Conservation (phyloP, 345 rosid species). For the Geranium rotundifolium region DNA sequence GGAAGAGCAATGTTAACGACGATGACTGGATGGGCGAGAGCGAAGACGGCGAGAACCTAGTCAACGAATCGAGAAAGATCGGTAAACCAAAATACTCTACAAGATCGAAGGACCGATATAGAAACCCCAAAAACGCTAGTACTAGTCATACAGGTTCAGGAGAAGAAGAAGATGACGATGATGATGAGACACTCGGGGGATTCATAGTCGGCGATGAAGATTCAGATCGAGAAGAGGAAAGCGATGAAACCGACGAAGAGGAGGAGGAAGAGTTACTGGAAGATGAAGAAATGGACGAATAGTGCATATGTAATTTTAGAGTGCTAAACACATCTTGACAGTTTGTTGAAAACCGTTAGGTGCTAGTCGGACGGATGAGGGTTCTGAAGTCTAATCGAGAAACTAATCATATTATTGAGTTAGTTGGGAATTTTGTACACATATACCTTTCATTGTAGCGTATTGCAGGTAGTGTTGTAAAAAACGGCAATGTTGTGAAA, state of each 20-base stretch:
- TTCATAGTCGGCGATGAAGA: constrained; percentile 55
- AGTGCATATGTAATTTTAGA: not conserved
- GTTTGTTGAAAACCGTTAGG: too few relatives aligned
- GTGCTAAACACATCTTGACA: not conserved
- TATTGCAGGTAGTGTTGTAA: too few relatives aligned
- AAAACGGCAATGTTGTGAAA: too few relatives aligned
- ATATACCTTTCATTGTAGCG: too few relatives aligned
- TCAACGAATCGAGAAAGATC: constrained; percentile 19
- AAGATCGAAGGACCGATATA: constrained; percentile 35
- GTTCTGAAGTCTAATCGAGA: too few relatives aligned
- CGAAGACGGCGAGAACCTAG: constrained; percentile 38
- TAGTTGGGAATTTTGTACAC: too few relatives aligned
- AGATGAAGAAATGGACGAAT: constrained; percentile 7
- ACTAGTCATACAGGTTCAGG: constrained; percentile 12
- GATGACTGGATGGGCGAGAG: constrained; percentile 58
- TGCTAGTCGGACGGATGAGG: too few relatives aligned
- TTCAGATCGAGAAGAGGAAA: constrained; percentile 19
- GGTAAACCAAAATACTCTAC: constrained; percentile 19
- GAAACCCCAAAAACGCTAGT: constrained; percentile 8
- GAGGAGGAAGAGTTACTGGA: constrained; percentile 21
- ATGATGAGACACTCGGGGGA: constrained; percentile 61
- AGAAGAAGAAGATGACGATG: constrained; percentile 25
- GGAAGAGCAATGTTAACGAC: constrained; percentile 13
- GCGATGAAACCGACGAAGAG: constrained; percentile 18
- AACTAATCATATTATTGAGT: too few relatives aligned